These are phyloP conservation scores for Parastagonospora avenae DNA, from an alignment of 2,329 filamentous ascomycete species.

Conservation along the genomic window DNA sequence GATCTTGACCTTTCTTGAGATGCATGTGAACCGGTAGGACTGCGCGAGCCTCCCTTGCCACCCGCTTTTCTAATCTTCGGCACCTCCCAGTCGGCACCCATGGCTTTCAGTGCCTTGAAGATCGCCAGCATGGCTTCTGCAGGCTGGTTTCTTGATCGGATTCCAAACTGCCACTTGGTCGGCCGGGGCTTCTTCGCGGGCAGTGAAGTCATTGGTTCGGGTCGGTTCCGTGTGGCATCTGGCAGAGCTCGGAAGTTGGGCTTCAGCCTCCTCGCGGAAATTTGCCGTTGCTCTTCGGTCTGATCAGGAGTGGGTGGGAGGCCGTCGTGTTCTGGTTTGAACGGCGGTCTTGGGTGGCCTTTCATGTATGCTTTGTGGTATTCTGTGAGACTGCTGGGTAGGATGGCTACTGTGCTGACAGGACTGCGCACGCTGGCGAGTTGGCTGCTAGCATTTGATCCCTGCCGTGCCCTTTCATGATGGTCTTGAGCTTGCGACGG, in stretches of 20 bases:
- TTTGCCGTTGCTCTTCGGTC: conserved; percentile 71
- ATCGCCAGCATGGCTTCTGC: conserved; percentile 95
- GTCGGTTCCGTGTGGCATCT: conserved; percentile 61
- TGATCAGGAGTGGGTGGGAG: conserved; percentile 50
- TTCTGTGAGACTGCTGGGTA: conserved; percentile 87
- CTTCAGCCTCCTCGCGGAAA: conserved; percentile 79
- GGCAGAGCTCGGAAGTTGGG: conserved; percentile 76
- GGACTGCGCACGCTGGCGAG: conserved; percentile 48
- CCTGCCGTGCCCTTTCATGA: conserved; percentile 51
- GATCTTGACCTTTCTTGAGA: conserved; percentile 36
- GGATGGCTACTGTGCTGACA: conserved; percentile 82
- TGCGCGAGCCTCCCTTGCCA: conserved; percentile 46
- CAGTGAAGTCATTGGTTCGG: conserved; percentile 60
- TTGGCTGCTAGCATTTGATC: conserved; percentile 50
- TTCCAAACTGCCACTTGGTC: conserved; percentile 97
- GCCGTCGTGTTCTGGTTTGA: conserved; percentile 26
- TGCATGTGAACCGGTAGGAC: conserved; percentile 36
- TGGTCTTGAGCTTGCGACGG: conserved; percentile 30
- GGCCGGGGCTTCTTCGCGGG: conserved; percentile 74
- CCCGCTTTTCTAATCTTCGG: conserved; percentile 49
- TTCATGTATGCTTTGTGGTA: conserved; percentile 93
- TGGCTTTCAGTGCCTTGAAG: conserved; percentile 85
- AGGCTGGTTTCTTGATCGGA: conserved; percentile 89
- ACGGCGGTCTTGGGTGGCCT: conserved; percentile 54
- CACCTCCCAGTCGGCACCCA: conserved; percentile 86